These are phyloP conservation scores for Aspergillus chevalieri DNA, from an alignment of 2,329 filamentous ascomycete species.

Conservation along the genomic window DNA sequence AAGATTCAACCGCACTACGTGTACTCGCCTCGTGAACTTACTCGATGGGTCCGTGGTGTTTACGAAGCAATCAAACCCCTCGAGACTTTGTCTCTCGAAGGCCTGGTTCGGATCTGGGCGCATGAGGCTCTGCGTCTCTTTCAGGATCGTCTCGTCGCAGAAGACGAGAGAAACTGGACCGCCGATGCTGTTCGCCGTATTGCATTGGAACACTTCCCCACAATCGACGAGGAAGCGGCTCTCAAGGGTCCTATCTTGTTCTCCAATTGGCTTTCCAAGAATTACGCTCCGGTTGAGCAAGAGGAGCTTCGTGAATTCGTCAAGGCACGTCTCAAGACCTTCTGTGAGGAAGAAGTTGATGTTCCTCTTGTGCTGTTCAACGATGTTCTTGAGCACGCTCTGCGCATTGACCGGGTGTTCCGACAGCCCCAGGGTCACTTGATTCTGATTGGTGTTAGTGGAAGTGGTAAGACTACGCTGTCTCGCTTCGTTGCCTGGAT, in stretches of 20 bases:
- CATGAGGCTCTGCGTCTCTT: slow-evolving; percentile 94
- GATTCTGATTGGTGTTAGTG: slow-evolving; percentile 96
- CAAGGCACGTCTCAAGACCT: slow-evolving; percentile 92
- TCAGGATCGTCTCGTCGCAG: slow-evolving; percentile 90
- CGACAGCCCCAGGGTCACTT: slow-evolving; percentile 96
- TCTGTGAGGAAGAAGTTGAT: slow-evolving; percentile 99
- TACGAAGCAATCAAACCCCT: slow-evolving; percentile 95
- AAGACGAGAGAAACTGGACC: slow-evolving; percentile 94
- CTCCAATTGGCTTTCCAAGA: slow-evolving; percentile 98
- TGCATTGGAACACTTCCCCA: slow-evolving; percentile 87
- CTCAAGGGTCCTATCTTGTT: slow-evolving; percentile 91
- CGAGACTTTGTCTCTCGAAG: slow-evolving; percentile 80
- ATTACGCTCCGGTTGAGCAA: slow-evolving; percentile 93
- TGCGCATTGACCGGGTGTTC: slow-evolving; percentile 98
- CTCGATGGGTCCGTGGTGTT: slow-evolving; percentile 92
- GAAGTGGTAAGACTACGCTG: slow-evolving; percentile 95
- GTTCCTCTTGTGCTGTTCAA: slow-evolving; percentile 99
- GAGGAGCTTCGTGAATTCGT: slow-evolving; percentile 95
- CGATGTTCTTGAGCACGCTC: slow-evolving; percentile 93
- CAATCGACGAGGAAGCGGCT: slow-evolving; percentile 83
- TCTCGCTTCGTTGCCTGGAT: slow-evolving; percentile 99
- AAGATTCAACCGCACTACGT: slow-evolving; percentile 98
- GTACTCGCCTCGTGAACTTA: slow-evolving; percentile 97
- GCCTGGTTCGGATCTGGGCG: slow-evolving; percentile 93
- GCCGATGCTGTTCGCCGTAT: slow-evolving; percentile 80